Conservation (phyloP, 1,139 yeast genomes). For the Maudiozyma humilis region DNA sequence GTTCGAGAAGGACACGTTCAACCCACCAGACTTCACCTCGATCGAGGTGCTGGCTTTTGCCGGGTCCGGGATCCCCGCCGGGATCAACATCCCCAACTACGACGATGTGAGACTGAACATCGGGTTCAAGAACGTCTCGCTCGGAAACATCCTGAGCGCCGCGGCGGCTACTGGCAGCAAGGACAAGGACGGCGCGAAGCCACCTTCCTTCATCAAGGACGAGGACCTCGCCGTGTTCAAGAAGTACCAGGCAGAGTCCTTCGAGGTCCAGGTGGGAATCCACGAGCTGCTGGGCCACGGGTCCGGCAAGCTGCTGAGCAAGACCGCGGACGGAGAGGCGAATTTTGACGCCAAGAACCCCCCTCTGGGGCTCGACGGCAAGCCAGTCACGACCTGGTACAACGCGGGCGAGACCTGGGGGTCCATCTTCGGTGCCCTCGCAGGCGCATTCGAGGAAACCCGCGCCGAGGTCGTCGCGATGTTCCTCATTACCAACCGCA, state of each 20-base stretch:
- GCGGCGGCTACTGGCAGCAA: constrained; percentile 42
- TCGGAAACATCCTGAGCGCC: constrained; percentile 77
- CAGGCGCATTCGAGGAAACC: constrained; percentile 88
- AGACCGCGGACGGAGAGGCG: constrained; percentile 51
- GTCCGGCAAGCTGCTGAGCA: constrained; percentile 70
- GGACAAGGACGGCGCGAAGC: constrained; percentile 40
- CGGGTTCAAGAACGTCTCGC: constrained; percentile 83
- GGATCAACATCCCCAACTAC: constrained; percentile 86
- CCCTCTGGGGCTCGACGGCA: constrained; percentile 47
- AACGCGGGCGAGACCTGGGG: constrained; percentile 86
- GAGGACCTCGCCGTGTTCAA: constrained; percentile 50
- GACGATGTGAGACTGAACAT: constrained; percentile 75
- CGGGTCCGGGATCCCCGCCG: constrained; percentile 86
- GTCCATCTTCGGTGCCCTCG: constrained; percentile 66
- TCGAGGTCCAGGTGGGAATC: constrained; percentile 87
- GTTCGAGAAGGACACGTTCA: constrained; percentile 75
- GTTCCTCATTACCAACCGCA: constrained; percentile 61
- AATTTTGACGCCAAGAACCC: constrained; percentile 61
- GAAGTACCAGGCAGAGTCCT: constrained; percentile 71
- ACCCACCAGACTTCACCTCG: constrained; percentile 87
- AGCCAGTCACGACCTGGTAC: constrained; percentile 60
- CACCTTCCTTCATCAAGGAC: constrained; percentile 55
- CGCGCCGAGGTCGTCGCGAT: constrained; percentile 87
- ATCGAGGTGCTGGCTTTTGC: constrained; percentile 84
- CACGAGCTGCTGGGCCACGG: constrained; percentile 93